Conservation (phyloP, 2,329 filamentous ascomycete genomes). For the Chaetothyriales sp. region DNA sequence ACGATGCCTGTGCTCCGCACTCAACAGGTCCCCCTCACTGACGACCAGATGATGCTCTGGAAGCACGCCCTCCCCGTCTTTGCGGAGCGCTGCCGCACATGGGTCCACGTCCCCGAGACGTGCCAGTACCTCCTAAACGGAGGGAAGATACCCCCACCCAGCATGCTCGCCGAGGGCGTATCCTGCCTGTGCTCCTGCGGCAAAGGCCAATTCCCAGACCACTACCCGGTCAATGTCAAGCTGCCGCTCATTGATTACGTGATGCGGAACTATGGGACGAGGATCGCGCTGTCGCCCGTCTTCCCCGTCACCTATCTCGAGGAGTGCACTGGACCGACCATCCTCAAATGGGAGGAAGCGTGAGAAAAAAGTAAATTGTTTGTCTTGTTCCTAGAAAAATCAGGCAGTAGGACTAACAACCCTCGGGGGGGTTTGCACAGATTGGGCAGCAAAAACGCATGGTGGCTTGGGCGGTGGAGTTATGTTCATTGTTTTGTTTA, state of each 20-base stretch:
- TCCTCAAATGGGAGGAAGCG: neutral
- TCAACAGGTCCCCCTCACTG: neutral
- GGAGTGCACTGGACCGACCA: neutral
- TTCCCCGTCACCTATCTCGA: slow-evolving; percentile 23
- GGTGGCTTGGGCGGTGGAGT: too few species aligned
- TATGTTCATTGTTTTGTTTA: too few species aligned
- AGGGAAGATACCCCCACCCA: slow-evolving; percentile 19
- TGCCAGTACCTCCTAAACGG: slow-evolving; percentile 22
- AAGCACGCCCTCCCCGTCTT: slow-evolving; percentile 22
- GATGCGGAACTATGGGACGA: slow-evolving; percentile 19
- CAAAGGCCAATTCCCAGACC: slow-evolving; percentile 17
- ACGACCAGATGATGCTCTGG: slow-evolving; percentile 23
- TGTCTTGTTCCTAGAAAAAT: too few species aligned
- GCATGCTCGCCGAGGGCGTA: slow-evolving; percentile 4
- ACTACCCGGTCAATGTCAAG: slow-evolving; percentile 8
- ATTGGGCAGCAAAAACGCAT: too few species aligned
- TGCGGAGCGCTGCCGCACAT: slow-evolving; percentile 27
- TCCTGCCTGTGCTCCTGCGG: slow-evolving; percentile 24
- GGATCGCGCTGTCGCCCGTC: slow-evolving; percentile 22
- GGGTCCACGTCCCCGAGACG: slow-evolving; percentile 21
- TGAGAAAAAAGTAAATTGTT: neutral
- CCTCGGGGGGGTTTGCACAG: too few species aligned
- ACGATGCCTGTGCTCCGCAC: neutral
- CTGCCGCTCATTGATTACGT: slow-evolving; percentile 14
- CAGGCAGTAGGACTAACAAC: too few species aligned